Percentiles rank a stretch among this genome's conserved stretches.
Evolutionary conservation across 768 basidiomycete species (phyloP).

Genomic region (Gloeopeniophorella convolvens): DNA sequence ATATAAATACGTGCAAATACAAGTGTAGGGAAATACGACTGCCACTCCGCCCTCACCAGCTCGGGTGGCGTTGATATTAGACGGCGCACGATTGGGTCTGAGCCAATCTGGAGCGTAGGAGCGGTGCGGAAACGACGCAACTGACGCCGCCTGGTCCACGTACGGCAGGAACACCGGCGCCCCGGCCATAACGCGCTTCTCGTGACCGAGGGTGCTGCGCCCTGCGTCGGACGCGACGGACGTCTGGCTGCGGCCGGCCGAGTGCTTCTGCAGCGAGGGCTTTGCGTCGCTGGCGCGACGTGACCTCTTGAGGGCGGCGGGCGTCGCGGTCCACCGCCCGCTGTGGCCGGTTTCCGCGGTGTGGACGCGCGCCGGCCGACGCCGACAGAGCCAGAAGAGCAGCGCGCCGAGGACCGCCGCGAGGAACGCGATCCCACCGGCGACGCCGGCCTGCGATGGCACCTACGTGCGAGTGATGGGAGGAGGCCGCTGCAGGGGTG

Average conservation of each 20-base stretch:
- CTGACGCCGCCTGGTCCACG: not conserved
- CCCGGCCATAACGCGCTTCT: conserved; percentile 1
- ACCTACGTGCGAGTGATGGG: conserved; percentile 29
- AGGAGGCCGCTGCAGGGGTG: not conserved
- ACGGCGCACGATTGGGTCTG: not conserved
- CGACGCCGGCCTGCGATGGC: conserved; percentile 46
- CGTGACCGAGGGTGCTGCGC: conserved; percentile 10
- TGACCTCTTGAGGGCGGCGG: not conserved
- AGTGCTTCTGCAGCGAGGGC: not conserved
- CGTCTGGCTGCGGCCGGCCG: not conserved
- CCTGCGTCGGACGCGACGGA: conserved; percentile 16
- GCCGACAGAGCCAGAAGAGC: conserved; percentile 12
- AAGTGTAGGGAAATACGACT: too few species aligned
- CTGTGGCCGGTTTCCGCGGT: not conserved
- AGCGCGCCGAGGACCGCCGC: conserved; percentile 29
- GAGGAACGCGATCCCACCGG: conserved; percentile 41
- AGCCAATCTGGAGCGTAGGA: not conserved
- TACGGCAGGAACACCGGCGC: not conserved
- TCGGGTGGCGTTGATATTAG: too few species aligned
- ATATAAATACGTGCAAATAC: conserved; percentile 14
- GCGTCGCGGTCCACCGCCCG: conserved; percentile 1
- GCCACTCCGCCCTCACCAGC: too few species aligned
- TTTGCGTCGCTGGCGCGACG: not conserved
- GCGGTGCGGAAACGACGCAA: not conserved
- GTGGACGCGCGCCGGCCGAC: not conserved